phyloP scores from a whole-genome alignment of 495 filamentous ascomycete genomes.

The Penicillium tannophilum region DNA sequence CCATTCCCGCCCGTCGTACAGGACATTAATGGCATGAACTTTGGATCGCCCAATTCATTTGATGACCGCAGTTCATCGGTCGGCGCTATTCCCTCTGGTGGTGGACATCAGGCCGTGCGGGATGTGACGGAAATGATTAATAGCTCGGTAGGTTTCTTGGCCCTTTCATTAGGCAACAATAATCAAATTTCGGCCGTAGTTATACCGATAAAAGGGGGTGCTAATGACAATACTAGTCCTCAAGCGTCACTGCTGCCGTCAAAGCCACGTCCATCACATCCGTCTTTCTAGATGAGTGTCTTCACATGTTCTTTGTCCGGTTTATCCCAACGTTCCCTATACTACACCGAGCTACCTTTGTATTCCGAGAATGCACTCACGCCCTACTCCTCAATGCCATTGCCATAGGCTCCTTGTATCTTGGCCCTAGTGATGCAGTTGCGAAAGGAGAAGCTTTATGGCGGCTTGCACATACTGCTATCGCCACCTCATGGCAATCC shows the following conservation, averaged over 20 bases:
- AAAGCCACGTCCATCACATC: slow-evolving; percentile 51
- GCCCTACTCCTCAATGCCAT: slow-evolving; percentile 51
- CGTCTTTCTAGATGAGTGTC: slow-evolving; percentile 51
- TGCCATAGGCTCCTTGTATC: slow-evolving; percentile 51
- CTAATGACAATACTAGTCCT: slow-evolving; percentile 32
- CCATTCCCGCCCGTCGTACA: slow-evolving; percentile 42
- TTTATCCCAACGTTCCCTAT: slow-evolving; percentile 55
- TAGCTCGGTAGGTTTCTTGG: slow-evolving; percentile 39
- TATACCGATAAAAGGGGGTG: background rate
- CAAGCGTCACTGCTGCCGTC: slow-evolving; percentile 48
- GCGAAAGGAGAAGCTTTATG: slow-evolving; percentile 51
- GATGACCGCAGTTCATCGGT: slow-evolving; percentile 42
- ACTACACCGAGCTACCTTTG: slow-evolving; percentile 50
- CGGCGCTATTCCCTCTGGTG: slow-evolving; percentile 44
- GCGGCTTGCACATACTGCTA: slow-evolving; percentile 50
- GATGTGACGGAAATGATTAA: slow-evolving; percentile 53
- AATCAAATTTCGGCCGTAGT: background rate
- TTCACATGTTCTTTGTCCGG: slow-evolving; percentile 54
- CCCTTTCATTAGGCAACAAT: background rate
- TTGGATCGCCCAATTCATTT: slow-evolving; percentile 40
- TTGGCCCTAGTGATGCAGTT: slow-evolving; percentile 49
- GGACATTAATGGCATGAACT: slow-evolving; percentile 36
- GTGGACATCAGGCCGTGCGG: slow-evolving; percentile 48
- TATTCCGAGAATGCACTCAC: slow-evolving; percentile 52
- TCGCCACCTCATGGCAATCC: slow-evolving; percentile 54